Base-by-base conservation (phyloP, 1,284 basidiomycete species). In the Wolfiporia cocos region DNA sequence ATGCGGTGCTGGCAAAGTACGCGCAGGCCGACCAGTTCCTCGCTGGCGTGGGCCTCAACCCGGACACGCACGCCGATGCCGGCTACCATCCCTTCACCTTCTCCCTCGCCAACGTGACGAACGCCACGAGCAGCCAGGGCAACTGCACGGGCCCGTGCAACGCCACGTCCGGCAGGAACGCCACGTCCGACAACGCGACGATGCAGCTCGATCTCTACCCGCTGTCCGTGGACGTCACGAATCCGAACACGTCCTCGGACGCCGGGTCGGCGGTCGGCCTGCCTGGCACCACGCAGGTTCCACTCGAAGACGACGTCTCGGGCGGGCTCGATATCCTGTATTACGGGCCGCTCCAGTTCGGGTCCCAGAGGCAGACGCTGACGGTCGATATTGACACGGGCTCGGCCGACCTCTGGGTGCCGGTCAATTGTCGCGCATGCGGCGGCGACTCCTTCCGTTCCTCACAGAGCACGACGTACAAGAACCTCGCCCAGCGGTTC, bases 301-400 rank as follows among this genome's bases (percentile, higher is more conserved):
- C 67, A 9, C 53, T 75, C 40, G 63, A 37, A 18, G 74, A 76
- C 54, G 53, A 65, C 46, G 52, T 68, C 38, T 51, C 56, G 23
- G 57, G 57, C 22, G 47, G 52, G 21, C 49, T 69, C 30, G 74
- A 80, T 48, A 43, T 74, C 37, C 56, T 77, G 28, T 81, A 80
- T 54, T 77, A 72, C 39, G 78, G 74, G 2, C 47, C 58, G 1
- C 42, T 75, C 28, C 10, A 46, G 10, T 62, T 81, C 38, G 78
- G 78, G 12, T 73, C 73, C 14, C 68, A 69, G 2, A 43, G 57
- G 3, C 74, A 77, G 51, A 34, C 41, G 20, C 49, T 79, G 15
- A 60, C 65, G 1, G 64, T 79, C 19, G 72, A 77, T 52, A 58
- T 79, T 47, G 78, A 81, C 52, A 81, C 78, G 2, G 79, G 79